Evolutionary conservation across 192 early-diverging fungal genomes (phyloP), one percentile per base, ranked within the genome.

Genomic region (Coemansia sp.): DNA sequence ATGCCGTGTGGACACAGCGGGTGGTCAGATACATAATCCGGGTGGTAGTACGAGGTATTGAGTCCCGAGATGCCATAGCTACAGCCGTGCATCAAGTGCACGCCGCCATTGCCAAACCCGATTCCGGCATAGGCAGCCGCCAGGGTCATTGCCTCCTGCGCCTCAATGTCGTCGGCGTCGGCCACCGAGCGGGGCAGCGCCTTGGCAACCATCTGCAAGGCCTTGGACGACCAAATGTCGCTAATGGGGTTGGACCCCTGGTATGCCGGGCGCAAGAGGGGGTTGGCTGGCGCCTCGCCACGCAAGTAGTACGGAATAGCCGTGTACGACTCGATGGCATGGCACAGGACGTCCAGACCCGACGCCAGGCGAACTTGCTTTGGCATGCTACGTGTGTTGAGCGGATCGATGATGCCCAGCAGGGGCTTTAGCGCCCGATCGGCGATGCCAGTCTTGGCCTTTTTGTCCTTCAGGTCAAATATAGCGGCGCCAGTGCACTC

Each of bases 401-500:
- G 77, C 29, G 94, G 93, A 67, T 96, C 94, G 11, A 96, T 88
- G 65, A 96, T 90, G 15, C 93, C 94, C 36, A 96, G 84, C 57
- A 89, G 79, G 3, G 94, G 94, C 56, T 93, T 94, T 40, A 96
- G 74, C 36, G 90, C 88, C 49, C 94, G 89, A 57, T 86, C 87
- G 58, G 94, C 91, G 67, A 96, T 96, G 14, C 94, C 94, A 5
- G 94, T 96, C 86, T 96, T 96, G 74, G 91, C 89, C 39, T 87
- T 80, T 60, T 90, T 85, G 15, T 89, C 89, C 53, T 89, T 89
- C 79, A 93, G 91, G 67, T 96, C 94, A 67, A 96, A 96, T 70
- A 96, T 96, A n/a, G 94, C 86, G 5, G 91, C 90, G n/a, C 94
- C 94, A 1, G 94, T 96, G 14, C 92, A 94, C 71, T 96, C 94